A percentile compares a stretch with the other conserved stretches of the same genome.
These are phyloP conservation scores for Plasmodiophora brassicae DNA, from an alignment of 208 protist species.

Conservation along the genomic window DNA sequence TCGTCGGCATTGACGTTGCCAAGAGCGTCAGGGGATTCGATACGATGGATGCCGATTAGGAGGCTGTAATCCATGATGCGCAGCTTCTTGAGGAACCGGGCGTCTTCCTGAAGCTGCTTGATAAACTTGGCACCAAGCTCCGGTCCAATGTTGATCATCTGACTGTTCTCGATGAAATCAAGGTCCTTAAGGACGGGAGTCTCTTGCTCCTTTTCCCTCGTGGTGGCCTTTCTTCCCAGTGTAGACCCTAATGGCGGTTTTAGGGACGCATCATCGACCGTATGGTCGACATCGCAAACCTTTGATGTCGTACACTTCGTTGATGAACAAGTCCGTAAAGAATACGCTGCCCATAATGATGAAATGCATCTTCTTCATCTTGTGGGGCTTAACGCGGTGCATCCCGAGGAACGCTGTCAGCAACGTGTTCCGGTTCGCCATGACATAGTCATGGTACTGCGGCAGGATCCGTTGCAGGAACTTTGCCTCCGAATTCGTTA, in stretches of 20 bases:
- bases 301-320: conserved; percentile 33
- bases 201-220: neutral
- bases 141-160: conserved; percentile 13
- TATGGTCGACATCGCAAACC: neutral
- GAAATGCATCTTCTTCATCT: conserved; percentile 32
- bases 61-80: conserved; percentile 27
- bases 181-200: conserved; percentile 24
- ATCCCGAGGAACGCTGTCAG: conserved; percentile 10
- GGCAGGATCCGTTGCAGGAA: neutral
- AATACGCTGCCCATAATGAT: conserved; percentile 23
- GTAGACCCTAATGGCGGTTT: neutral
- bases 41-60: neutral
- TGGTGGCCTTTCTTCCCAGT: neutral
- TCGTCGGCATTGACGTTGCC: neutral
- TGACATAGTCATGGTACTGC: neutral
- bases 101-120: conserved; percentile 19
- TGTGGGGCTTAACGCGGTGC: conserved; percentile 13
- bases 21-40: neutral
- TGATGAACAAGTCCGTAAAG: conserved; percentile 15
- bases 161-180: conserved; percentile 7
- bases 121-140: neutral
- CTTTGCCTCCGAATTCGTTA: conserved; percentile 17
- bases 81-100: conserved; percentile 21
- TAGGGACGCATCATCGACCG: neutral
- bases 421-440: neutral